Evolutionary conservation across 192 early-diverging fungal species (phyloP), one percentile per base, ranked within the genome.

Genomic region (Coemansia sp.): DNA sequence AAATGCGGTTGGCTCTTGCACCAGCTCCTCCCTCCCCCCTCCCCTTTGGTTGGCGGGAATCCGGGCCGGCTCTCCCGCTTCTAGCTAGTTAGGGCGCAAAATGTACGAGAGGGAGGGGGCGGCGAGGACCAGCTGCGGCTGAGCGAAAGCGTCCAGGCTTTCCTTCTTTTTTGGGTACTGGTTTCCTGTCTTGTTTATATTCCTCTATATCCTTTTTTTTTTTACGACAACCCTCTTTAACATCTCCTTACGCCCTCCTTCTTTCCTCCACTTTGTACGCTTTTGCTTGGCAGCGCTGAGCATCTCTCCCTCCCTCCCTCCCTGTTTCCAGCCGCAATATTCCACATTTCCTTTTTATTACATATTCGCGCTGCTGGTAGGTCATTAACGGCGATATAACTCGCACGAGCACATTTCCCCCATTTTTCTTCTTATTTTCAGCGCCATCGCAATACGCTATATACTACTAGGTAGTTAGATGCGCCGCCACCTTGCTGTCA

Each of bases 51-150:
- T 22, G 19, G 31, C 35, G 37, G 56, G 56, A 58, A 37, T 58
- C n/a, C 20, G n/a, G 19, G 20, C 8, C 19, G 5, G 27, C 51
- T 47, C 46, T 47, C 46, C 22, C 46, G 20, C 46, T 22, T 24
- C 22, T 47, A 22, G 46, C 22, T 47, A 11, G 22, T 24, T 24
- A 24, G 46, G 46, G 46, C 42, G 19, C 42, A 45, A 89, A 65
- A 68, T 90, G 54, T 87, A 90, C 54, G 67, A 83, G 38, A 59
- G 88, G 46, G 79, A 87, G 35, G 77, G 84, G 32, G 84, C 87
- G 67, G 73, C 76, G 1, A 84, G 88, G 20, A 86, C 84, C 39
- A 84, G 49, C 74, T 89, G 22, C 65, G 73, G 39, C 75, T 80
- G 2, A 83, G 87, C 59, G 87, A 89, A 81, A 71, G 38, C 76